These are phyloP conservation scores for Endocalyx cinctus DNA, from an alignment of 2,329 filamentous ascomycete genomes.

Conservation along the genomic window DNA sequence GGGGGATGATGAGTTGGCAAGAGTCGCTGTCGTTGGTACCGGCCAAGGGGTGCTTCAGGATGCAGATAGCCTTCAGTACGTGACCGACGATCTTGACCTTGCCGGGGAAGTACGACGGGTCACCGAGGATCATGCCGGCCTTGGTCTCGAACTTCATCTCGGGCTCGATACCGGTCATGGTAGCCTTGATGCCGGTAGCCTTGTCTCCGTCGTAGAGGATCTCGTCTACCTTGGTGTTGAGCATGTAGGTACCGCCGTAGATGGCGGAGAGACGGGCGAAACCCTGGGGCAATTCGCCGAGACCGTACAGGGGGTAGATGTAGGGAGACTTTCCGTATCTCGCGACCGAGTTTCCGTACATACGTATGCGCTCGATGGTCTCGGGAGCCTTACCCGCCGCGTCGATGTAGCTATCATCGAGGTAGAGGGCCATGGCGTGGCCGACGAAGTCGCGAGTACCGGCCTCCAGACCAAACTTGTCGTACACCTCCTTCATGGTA, in stretches of 20 bases:
- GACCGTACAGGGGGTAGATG: constrained; percentile 97
- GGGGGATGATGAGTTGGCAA: constrained; percentile 92
- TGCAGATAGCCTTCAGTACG: constrained; percentile 93
- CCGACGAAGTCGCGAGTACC: constrained; percentile 93
- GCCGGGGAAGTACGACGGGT: constrained; percentile 91
- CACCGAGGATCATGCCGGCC: constrained; percentile 90
- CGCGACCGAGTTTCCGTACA: constrained; percentile 97
- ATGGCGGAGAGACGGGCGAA: constrained; percentile 97
- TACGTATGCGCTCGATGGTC: constrained; percentile 83
- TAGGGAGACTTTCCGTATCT: constrained; percentile 98
- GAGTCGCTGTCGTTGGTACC: constrained; percentile 88
- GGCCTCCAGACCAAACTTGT: constrained; percentile 91
- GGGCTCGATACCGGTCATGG: constrained; percentile 78
- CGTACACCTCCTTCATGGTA: constrained; percentile 98
- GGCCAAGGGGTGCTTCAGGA: constrained; percentile 89
- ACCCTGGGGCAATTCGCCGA: constrained; percentile 94
- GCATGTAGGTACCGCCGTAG: constrained; percentile 98
- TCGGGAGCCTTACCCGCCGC: constrained; percentile 71
- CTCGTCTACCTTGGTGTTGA: constrained; percentile 93
- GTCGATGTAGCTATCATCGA: constrained; percentile 81
- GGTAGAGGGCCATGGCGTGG: constrained; percentile 96
- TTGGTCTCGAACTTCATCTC: constrained; percentile 96
- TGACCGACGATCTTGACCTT: constrained; percentile 87
- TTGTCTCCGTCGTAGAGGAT: constrained; percentile 78
- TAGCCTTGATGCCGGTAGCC: constrained; percentile 94